A percentile compares a stretch with the other conserved stretches of the same genome.
These are phyloP conservation scores for Dianthus caryophyllus DNA, from an alignment of 148 eudicot species.

Conservation along the genomic window DNA sequence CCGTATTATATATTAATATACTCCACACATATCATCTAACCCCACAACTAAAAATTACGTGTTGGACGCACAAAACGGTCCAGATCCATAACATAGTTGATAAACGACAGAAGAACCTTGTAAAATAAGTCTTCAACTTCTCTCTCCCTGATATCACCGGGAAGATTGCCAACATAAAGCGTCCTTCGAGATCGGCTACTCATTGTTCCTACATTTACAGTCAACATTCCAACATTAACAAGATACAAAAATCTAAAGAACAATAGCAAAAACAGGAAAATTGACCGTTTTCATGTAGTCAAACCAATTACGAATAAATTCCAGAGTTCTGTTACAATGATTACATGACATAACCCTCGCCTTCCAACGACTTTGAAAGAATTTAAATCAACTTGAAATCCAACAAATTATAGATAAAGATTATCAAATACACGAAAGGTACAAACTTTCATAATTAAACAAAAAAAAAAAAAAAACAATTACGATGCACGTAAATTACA, in stretches of 20 bases:
- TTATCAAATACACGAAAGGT: neutral
- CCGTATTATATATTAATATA: no score
- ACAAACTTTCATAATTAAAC: neutral
- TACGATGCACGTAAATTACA: no score
- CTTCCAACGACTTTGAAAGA: no score
- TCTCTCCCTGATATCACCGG: slow-evolving; percentile 60
- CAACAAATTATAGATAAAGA: no score
- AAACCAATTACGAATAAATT: neutral
- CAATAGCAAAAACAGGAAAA: neutral
- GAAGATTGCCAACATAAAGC: slow-evolving; percentile 69
- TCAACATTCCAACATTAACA: neutral
- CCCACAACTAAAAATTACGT: no score
- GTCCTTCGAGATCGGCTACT: slow-evolving; percentile 47
- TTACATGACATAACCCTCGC: no score
- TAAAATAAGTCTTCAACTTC: slow-evolving; percentile 72
- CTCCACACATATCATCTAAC: no score
- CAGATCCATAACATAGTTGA: neutral
- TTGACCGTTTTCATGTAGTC: neutral
- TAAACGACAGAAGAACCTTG: slow-evolving; percentile 38
- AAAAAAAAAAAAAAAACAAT: neutral
- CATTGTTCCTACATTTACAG: slow-evolving; percentile 27
- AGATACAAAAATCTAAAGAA: neutral
- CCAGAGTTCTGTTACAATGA: neutral
- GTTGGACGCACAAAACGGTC: no score
- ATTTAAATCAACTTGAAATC: no score